Percentiles rank a stretch among this genome's conserved stretches.
Conservation (phyloP, 352 stramenopile genomes). For the Phytophthora citrophthora region DNA sequence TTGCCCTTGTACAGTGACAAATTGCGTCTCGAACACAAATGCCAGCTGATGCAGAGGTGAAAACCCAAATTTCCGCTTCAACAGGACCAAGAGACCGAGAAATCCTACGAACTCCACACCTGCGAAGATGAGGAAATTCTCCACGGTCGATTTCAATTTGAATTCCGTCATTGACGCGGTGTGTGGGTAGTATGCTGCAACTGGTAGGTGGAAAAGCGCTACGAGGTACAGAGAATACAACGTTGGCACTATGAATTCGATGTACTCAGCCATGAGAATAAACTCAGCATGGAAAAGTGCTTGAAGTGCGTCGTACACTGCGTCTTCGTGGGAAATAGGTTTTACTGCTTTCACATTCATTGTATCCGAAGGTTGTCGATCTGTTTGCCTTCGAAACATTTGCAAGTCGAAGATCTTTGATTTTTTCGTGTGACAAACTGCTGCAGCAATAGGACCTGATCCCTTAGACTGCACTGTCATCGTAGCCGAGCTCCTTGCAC, state of each 20-base stretch:
- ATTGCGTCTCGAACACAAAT: conserved; percentile 1
- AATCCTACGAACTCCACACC: neutral
- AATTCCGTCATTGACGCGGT: neutral
- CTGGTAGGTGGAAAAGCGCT: neutral
- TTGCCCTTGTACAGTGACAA: neutral
- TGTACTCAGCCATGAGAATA: conserved; percentile 1
- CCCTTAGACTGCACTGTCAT: neutral
- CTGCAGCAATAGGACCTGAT: neutral
- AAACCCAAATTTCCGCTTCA: conserved; percentile 2
- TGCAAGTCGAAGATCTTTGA: neutral
- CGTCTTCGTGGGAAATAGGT: neutral
- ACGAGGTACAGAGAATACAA: conserved; percentile 3
- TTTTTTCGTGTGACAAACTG: neutral
- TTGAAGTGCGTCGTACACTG: neutral
- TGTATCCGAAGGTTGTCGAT: neutral
- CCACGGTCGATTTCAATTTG: neutral
- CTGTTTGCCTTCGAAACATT: neutral
- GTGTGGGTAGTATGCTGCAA: conserved; percentile 1
- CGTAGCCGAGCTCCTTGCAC: neutral
- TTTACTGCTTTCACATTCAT: neutral
- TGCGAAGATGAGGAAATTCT: neutral
- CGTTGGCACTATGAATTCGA: neutral
- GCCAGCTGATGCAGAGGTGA: conserved; percentile 1
- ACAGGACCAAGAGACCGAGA: neutral
- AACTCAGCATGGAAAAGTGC: neutral